Base-by-base conservation (phyloP, 139 green algal species). In the Closterium sp. region DNA sequence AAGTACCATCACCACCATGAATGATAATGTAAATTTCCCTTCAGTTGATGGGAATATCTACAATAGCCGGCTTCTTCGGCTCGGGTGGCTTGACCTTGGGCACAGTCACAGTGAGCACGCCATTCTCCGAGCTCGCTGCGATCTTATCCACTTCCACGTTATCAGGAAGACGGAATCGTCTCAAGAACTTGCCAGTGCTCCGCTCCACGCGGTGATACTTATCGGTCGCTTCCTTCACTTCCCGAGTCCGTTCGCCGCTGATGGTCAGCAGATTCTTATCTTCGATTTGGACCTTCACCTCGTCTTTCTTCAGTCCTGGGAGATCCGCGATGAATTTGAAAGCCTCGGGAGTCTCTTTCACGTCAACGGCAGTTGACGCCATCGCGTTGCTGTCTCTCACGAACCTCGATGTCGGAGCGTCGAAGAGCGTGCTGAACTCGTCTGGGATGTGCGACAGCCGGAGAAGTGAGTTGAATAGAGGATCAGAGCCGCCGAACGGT, bases 201-300 rank as follows among this genome's bases (percentile, higher is more conserved):
- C 91, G 28, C 91, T 93, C 91, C 21, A 93, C 21, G 11, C 85
- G 34, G 91, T 93, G 91, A 31, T 70, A 93, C 32, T 86, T 91
- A 11, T 90, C 85, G 13, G 70, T 86, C 27, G 90, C 91, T 88
- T 93, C 31, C 28, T 86, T 91, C 11, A 34, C 27, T 38, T 93
- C 91, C 24, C 32, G 90, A 31, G 29, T 92, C 21, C 92, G 90
- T 79, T 94, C 90, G 4, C 92, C 92, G 21, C 29, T 88, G 85
- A 94, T 94, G 89, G n/a, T 91, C 31, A 94, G 79, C 42, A 94
- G 19, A 30, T 92, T 92, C 27, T 91, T 91, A 29, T 93, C 90
- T 84, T 94, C 92, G 13, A 94, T 86, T 32, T 94, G 92, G 27
- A 92, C 90, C 90, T 92, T 93, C 13, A 93, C 91, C 31, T 93